These are phyloP conservation scores for Fusarium xyrophilum DNA, from an alignment of 2,329 filamentous ascomycete genomes.

Conservation along the genomic window DNA sequence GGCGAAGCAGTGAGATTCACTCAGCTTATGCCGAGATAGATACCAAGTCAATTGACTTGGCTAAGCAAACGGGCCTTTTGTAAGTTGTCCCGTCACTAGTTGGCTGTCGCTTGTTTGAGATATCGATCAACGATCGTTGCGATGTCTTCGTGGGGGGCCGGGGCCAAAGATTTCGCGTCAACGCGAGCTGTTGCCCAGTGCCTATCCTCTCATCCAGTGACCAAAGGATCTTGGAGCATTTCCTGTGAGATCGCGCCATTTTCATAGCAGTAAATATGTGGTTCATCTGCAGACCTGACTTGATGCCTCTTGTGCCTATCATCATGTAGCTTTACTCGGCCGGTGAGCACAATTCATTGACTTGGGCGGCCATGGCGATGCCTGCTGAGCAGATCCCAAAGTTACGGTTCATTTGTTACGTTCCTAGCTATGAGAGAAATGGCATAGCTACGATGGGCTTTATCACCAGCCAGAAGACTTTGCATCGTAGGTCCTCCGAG, in stretches of 20 bases:
- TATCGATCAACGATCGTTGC: not conserved
- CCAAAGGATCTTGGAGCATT: not conserved
- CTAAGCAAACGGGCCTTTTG: not conserved
- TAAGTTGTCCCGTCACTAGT: not conserved
- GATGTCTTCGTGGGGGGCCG: not conserved
- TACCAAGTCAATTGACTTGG: not conserved
- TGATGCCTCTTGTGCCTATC: too few relatives aligned
- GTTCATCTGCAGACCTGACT: fast-evolving
- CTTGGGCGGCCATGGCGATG: not conserved
- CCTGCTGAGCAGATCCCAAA: too few relatives aligned
- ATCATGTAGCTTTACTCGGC: constrained; percentile 53
- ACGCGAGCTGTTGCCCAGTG: not conserved
- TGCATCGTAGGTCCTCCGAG: not conserved
- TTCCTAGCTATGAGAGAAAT: too few relatives aligned
- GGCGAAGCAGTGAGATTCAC: not conserved
- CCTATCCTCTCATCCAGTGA: too few relatives aligned
- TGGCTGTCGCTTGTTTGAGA: not conserved
- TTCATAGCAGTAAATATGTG: fast-evolving
- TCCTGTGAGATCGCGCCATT: not conserved
- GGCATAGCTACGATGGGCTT: fast-evolving
- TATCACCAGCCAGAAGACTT: too few relatives aligned
- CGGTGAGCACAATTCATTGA: constrained; percentile 77
- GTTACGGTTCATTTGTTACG: too few relatives aligned
- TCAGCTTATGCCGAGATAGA: not conserved
- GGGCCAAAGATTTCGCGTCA: not conserved